A percentile compares a stretch with the other conserved stretches of the same genome.
These are phyloP conservation scores for Fusarium foetens DNA, from an alignment of 2,329 filamentous ascomycete species.

Conservation along the genomic window DNA sequence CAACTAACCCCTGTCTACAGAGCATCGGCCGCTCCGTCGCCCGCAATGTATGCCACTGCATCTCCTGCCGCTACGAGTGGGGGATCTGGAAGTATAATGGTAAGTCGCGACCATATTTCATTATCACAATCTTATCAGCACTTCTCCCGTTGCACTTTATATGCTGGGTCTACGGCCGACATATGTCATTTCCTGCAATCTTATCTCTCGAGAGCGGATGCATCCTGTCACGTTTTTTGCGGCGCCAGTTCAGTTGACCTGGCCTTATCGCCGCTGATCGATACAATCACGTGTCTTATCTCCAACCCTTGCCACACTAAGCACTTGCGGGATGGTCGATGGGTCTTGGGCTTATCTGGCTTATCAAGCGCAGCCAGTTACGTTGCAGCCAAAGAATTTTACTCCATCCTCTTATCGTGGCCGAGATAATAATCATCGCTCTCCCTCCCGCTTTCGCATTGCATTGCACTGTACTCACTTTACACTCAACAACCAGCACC, in stretches of 20 bases:
- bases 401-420: constrained; percentile 53
- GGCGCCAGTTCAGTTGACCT: neutral
- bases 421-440: constrained; percentile 50
- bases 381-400: constrained; percentile 49
- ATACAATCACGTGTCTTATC: constrained; percentile 49
- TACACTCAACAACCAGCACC: constrained; percentile 49
- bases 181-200: constrained; percentile 21
- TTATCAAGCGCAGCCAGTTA: constrained; percentile 50
- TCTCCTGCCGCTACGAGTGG: constrained; percentile 55
- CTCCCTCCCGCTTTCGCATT: constrained; percentile 42
- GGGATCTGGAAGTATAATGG: constrained; percentile 54
- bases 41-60: constrained; percentile 44
- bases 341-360: constrained; percentile 46
- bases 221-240: constrained; percentile 21
- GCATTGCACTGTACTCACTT: constrained; percentile 31
- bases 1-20: constrained; percentile 35
- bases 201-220: constrained; percentile 13
- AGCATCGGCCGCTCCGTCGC: constrained; percentile 35
- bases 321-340: constrained; percentile 26
- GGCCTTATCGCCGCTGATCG: constrained; percentile 37
- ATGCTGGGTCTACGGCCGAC: neutral
- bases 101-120: constrained; percentile 45
- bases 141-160: constrained; percentile 6
- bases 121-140: constrained; percentile 23
- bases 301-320: constrained; percentile 36